These are phyloP conservation scores for Gossypium bickii DNA, from an alignment of 345 rosid genomes.

Conservation along the genomic window DNA sequence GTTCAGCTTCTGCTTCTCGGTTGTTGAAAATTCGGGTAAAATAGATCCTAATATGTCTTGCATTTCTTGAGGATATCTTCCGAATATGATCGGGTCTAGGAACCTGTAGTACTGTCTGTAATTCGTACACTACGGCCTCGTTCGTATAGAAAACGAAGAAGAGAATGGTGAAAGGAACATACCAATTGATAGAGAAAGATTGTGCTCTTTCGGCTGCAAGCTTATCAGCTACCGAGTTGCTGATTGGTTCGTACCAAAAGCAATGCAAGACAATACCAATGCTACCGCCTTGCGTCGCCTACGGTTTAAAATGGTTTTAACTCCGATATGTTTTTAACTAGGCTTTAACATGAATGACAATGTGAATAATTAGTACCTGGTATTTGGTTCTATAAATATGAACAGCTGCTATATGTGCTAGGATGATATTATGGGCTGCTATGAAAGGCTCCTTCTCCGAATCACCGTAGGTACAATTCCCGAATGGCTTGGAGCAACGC, in stretches of 20 bases:
- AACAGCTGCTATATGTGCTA: conserved; percentile 53
- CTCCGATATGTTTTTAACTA: too few species aligned
- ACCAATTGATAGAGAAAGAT: conserved; percentile 57
- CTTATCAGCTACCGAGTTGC: conserved; percentile 41
- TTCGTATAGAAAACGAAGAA: neutral
- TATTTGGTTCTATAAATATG: conserved; percentile 38
- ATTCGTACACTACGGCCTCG: too few species aligned
- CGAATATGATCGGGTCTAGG: conserved; percentile 52
- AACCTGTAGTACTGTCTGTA: conserved; percentile 35
- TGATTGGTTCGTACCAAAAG: conserved; percentile 56
- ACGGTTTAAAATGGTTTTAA: neutral
- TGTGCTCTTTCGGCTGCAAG: conserved; percentile 60
- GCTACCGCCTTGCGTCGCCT: conserved; percentile 51
- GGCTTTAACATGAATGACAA: too few species aligned
- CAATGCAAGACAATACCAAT: conserved; percentile 55
- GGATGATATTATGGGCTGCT: conserved; percentile 51
- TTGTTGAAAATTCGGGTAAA: conserved; percentile 44
- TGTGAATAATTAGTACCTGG: conserved; percentile 36
- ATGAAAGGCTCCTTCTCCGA: conserved; percentile 48
- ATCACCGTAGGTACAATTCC: conserved; percentile 49
- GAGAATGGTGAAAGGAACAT: conserved; percentile 12
- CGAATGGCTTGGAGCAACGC: conserved; percentile 42
- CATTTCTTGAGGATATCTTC: conserved; percentile 61
- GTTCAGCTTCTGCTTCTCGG: conserved; percentile 33
- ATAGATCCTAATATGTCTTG: conserved; percentile 34